Base-by-base conservation (phyloP, 176 grass and related monocot genomes). In the Oryza rufipogon region DNA sequence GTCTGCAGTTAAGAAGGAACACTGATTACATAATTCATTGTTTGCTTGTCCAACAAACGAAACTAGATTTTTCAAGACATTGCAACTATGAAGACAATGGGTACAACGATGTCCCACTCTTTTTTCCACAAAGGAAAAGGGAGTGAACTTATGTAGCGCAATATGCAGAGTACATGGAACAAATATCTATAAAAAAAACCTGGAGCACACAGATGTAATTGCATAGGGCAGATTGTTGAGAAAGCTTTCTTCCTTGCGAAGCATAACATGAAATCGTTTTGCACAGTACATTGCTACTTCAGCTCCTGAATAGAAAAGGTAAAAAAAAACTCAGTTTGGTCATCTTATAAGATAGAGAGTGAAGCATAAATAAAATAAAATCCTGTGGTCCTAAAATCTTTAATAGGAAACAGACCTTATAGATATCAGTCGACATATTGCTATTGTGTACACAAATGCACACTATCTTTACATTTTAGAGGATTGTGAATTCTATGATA, bases 211-310 rank as follows among this genome's bases (percentile, higher is more conserved):
- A 33, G 25, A 30, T 11, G 11, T 13, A 17, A 80, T 22, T 52
- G 78, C 78, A 52, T 2, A 54, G 48, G 1, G n/a, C 4, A 69
- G 6, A 69, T 51, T 38, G 44, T 20, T 10, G 12, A 15, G 65
- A 68, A 9, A 80, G 28, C 25, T 4, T 54, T 66, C 30, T 19
- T 80, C 45, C 19, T 14, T n/a, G 0, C 11, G 17, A 69, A 80
- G 46, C 32, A 69, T 66, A 80, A 0, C 22, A 54, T 70, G 78
- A 80, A 80, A 80, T 22, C n/a, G 44, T 80, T 14, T 52, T 1
- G 65, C 65, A 36, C 78, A 80, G 20, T 68, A 33, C 65, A 36
- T 15, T 38, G 78, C 78, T 52, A 80, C 78, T 52, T 80, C 78
- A 69, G 28, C 45, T 71, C 79, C 67, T 81, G 79, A 58, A 71